Base-by-base conservation (phyloP, 495 filamentous ascomycete species). In the Ascodesmis nigricans region DNA sequence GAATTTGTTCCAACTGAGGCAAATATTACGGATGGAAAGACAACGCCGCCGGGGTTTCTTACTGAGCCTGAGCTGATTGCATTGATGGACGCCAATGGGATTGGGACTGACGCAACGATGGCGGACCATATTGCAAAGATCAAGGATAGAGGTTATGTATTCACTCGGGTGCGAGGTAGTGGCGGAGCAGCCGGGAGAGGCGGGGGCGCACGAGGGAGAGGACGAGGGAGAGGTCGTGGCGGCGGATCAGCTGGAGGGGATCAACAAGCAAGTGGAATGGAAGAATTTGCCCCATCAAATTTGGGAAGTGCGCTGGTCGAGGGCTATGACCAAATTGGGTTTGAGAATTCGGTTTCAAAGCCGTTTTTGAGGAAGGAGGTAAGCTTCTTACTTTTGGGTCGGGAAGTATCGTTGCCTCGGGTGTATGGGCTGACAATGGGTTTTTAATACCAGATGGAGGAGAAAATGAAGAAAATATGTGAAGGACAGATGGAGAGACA, bases 41-140 rank as follows among this genome's bases (percentile, higher is more conserved):
- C 87, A 0, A 62, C 62, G 0, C 58, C 83, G 5, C 87, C 90
- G 0, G 69, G 65, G 8, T 92, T 90, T 47, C 57, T 97, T 21
- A 97, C 87, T 1, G 87, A 97, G 52, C 82, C 87, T 1, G 87
- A 95, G 51, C 61, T 97, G n/a, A 92, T 97, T 54, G 78, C 74
- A 3, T 64, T 97, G 15, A 97, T 97, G 87, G 90, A 97, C 57
- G 84, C 78, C 10, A 95, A 97, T 52, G 87, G 87, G 7, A 97
- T 97, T 45, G 87, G 87, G 10, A 97, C 87, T 3, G 87, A 97
- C 57, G 87, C 87, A 7, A 95, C 87, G 0, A 97, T 97, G 90
- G 84, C 87, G 0, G 87, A 97, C 44, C 87, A 97, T 52, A 95
- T 97, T 48, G 68, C 75, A 27, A 93, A 90, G 52, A 83, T 97